Base-by-base conservation (phyloP, 2,329 filamentous ascomycete genomes). In the Talaromyces funiculosus region DNA sequence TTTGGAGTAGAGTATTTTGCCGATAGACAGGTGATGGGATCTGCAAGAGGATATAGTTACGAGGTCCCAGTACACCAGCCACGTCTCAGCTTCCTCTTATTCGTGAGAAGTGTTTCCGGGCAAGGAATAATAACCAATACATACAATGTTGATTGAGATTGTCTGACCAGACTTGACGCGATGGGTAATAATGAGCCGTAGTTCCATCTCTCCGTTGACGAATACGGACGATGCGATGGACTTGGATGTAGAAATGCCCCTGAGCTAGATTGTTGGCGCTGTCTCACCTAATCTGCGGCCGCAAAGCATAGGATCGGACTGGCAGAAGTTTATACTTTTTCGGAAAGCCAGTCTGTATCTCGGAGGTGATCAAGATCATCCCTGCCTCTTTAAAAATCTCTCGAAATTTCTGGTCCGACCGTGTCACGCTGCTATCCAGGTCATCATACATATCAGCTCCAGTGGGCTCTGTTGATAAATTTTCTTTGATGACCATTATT, bases 401-500 rank as follows among this genome's bases (percentile, higher is more conserved):
- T 62, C 82, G 81, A 67, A 92, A 94, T 67, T 89, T 92, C 22
- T 76, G 74, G 67, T 96, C 89, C 31, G 82, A 85, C 67, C 90
- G 82, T 4, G 90, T 96, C 1, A 96, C 88, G 67, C 86, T 89
- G 67, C 86, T 90, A 69, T 96, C 91, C 62, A 81, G 71, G 5
- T 86, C 83, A 70, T 96, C 90, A 71, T 87, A 96, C 22, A 88
- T 77, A 71, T 96, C 91, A 33, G 77, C 71, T 0, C 78, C 78
- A 0, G 75, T 75, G 33, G 73, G 65, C 66, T 82, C 64, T 1
- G 81, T 84, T 18, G 78, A 82, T 63, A 90, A 70, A 68, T 96
- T 96, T 78, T 97, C 92, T 78, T 93, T 93, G 59, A 92, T 80
- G 10, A 92, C 81, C 18, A 93, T 84, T 54, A 79, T 68, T 0